These are phyloP conservation scores for Salix dunnii DNA, from an alignment of 345 rosid genomes.

Conservation along the genomic window DNA sequence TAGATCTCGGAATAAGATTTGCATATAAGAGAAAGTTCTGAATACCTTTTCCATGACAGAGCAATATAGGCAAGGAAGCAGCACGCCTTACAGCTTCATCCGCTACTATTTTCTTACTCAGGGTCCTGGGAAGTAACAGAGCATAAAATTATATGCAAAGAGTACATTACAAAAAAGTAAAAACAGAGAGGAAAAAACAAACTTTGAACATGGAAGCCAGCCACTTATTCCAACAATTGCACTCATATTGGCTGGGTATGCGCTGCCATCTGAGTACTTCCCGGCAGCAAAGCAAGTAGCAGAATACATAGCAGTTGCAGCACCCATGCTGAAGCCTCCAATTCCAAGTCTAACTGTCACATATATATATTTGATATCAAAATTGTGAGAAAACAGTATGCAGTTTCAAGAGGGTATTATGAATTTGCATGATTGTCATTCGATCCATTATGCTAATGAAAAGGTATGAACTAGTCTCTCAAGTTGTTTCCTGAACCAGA, in stretches of 20 bases:
- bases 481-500: background rate
- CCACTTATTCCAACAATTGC: slow-evolving; percentile 92
- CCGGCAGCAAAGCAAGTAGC: slow-evolving; percentile 69
- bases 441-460: slow-evolving; percentile 2
- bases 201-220: slow-evolving; percentile 98
- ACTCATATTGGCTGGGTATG: slow-evolving; percentile 66
- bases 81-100: slow-evolving; percentile 61
- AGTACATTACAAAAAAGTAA: background rate
- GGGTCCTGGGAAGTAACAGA: slow-evolving; percentile 44
- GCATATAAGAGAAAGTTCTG: slow-evolving; percentile 7
- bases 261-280: slow-evolving; percentile 69
- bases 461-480: background rate
- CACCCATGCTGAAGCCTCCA: slow-evolving; percentile 99
- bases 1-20: background rate
- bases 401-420: background rate
- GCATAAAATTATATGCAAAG: background rate
- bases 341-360: slow-evolving; percentile 81
- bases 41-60: slow-evolving; percentile 85
- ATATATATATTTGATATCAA: slow-evolving; percentile 18
- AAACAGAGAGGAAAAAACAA: slow-evolving; percentile 14
- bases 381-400: background rate
- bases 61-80: slow-evolving; percentile 70
- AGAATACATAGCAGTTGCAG: slow-evolving; percentile 80
- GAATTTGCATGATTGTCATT: background rate
- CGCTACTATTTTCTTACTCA: slow-evolving; percentile 51